Percentiles rank a stretch among this genome's conserved stretches.
phyloP scores from a whole-genome alignment of 306 rosid genomes.

The Hylodesmum podocarpum region DNA sequence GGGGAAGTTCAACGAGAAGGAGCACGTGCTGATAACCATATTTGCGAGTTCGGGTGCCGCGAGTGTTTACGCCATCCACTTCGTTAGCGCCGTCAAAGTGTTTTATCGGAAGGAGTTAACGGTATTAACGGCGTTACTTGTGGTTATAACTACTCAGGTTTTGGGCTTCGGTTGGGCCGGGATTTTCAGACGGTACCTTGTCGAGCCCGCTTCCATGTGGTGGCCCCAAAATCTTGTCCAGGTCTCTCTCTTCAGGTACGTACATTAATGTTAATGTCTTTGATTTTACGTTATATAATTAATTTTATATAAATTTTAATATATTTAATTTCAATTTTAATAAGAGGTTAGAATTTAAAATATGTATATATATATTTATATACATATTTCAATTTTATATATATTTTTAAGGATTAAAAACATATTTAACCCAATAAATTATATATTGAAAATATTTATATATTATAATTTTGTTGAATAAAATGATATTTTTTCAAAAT shows the following conservation, averaged over 20 bases:
- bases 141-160: conserved; percentile 71
- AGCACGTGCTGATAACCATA: conserved; percentile 84
- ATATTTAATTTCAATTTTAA: too few relatives aligned
- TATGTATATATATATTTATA: too few relatives aligned
- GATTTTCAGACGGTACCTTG: conserved; percentile 64
- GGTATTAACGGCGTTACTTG: conserved; percentile 57
- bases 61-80: conserved; percentile 71
- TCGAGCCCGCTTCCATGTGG: conserved; percentile 92
- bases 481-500: too few relatives aligned
- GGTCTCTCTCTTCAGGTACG: conserved; percentile 68
- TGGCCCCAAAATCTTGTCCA: conserved; percentile 89
- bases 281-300: too few relatives aligned
- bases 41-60: conserved; percentile 90
- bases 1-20: conserved; percentile 79
- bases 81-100: conserved; percentile 58
- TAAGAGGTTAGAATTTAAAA: too few relatives aligned
- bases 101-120: conserved; percentile 58
- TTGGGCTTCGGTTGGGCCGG: conserved; percentile 94
- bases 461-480: too few relatives aligned
- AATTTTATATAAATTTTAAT: too few relatives aligned
- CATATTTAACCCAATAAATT: too few relatives aligned
- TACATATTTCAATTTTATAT: too few relatives aligned
- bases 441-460: too few relatives aligned
- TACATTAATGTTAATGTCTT: not conserved
- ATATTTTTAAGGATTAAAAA: too few relatives aligned